Conservation (phyloP, 1,284 basidiomycete genomes). For the Ganoderma resinaceum region DNA sequence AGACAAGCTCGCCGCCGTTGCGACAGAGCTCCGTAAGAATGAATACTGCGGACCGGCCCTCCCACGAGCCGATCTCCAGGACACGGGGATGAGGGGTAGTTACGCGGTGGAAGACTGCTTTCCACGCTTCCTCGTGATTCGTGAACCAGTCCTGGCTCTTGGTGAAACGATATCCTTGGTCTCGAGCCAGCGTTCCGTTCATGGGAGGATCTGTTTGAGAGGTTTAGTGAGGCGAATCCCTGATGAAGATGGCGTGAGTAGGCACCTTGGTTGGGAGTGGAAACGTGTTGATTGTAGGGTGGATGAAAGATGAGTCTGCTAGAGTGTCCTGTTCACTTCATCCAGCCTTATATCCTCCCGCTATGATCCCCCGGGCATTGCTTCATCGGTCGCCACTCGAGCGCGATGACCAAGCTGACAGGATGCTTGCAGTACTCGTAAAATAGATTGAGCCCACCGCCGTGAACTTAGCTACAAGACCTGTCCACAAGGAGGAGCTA, state of each 20-base stretch:
- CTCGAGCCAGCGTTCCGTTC: not conserved
- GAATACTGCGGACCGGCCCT: conserved; percentile 66
- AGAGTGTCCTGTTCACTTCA: not conserved
- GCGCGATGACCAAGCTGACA: not conserved
- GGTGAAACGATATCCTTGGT: conserved; percentile 49
- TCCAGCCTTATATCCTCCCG: not conserved
- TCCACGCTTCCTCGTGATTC: conserved; percentile 52
- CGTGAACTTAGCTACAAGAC: not conserved
- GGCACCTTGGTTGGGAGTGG: not conserved
- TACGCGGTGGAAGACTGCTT: conserved; percentile 47
- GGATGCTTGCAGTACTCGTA: not conserved
- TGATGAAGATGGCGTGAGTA: not conserved
- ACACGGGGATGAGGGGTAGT: conserved; percentile 47
- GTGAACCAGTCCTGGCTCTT: conserved; percentile 65
- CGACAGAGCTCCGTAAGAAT: conserved; percentile 55
- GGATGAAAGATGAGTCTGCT: not conserved
- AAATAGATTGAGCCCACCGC: not conserved
- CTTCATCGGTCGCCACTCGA: not conserved
- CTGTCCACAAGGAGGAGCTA: not conserved
- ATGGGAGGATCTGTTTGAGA: not conserved
- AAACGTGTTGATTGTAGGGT: not conserved
- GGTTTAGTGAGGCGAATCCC: not conserved
- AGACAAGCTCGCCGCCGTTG: conserved; percentile 52
- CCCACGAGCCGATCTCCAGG: conserved; percentile 70
- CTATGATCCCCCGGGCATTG: not conserved